A percentile compares a stretch with the other conserved stretches of the same genome.
These are phyloP conservation scores for Streptanthus diversifolius DNA, from an alignment of 345 rosid species.

Conservation along the genomic window DNA sequence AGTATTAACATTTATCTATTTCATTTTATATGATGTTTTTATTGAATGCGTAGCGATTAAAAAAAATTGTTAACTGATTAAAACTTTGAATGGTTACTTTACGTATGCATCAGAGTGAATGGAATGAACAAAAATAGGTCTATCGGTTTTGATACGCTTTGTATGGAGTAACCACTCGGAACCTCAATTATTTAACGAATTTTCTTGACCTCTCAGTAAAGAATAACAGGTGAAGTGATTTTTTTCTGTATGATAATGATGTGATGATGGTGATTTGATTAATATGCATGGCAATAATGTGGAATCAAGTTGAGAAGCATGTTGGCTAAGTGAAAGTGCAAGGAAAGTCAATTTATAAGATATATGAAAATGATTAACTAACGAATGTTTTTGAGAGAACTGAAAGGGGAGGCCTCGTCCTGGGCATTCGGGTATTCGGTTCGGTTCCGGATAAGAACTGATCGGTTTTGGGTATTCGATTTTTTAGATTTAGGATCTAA, in stretches of 20 bases:
- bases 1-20: no score
- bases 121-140: neutral
- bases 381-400: neutral
- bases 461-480: no score
- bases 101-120: neutral
- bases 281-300: neutral
- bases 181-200: neutral
- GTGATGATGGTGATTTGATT: neutral
- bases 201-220: neutral
- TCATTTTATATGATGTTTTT: neutral
- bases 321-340: constrained; percentile 16
- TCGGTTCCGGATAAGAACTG: no score
- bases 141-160: neutral
- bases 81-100: neutral
- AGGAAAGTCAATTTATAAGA: neutral
- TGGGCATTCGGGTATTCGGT: no score
- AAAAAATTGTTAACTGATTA: neutral
- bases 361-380: neutral
- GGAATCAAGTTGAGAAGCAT: constrained; percentile 7
- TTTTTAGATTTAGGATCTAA: no score
- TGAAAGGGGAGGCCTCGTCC: no score
- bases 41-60: neutral
- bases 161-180: neutral
- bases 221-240: neutral
- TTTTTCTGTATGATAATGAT: neutral